phyloP scores from a whole-genome alignment of 768 basidiomycete genomes.

The Pleurotus citrinopileatus region DNA sequence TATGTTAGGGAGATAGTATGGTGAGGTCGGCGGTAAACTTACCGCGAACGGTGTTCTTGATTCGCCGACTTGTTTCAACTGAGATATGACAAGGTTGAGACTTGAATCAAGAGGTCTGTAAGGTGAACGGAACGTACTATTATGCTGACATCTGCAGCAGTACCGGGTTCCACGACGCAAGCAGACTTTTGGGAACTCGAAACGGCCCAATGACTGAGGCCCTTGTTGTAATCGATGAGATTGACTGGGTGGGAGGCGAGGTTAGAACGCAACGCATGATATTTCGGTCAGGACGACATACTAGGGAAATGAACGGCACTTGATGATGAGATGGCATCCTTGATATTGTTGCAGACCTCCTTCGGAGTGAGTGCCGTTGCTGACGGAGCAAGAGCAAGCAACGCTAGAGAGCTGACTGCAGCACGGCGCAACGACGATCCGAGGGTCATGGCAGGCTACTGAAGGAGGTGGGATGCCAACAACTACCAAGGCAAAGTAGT shows the following conservation, averaged over 20 bases:
- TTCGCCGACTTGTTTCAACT: constrained; percentile 47
- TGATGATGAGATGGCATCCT: constrained; percentile 31
- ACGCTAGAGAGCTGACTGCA: neutral
- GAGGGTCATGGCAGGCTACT: neutral
- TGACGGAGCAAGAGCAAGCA: neutral
- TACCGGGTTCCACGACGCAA: constrained; percentile 61
- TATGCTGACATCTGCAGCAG: constrained; percentile 42
- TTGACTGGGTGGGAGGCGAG: constrained; percentile 17
- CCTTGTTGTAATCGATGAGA: constrained; percentile 31
- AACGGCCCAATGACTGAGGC: constrained; percentile 48
- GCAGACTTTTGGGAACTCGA: constrained; percentile 43
- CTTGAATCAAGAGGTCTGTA: neutral
- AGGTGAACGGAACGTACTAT: constrained; percentile 36
- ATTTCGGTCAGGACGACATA: constrained; percentile 12
- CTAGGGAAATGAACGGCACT: constrained; percentile 45
- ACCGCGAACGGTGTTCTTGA: constrained; percentile 55
- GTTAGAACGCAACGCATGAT: neutral
- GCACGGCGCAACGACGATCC: neutral
- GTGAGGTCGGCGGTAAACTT: constrained; percentile 6
- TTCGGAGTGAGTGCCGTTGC: neutral
- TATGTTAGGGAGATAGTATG: neutral
- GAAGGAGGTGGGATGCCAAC: neutral
- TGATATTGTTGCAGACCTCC: constrained; percentile 1
- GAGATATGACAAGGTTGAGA: neutral
- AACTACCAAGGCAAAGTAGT: no score